Base-by-base conservation (phyloP, 306 rosid genomes). In the Dalbergia cochinchinensis region DNA sequence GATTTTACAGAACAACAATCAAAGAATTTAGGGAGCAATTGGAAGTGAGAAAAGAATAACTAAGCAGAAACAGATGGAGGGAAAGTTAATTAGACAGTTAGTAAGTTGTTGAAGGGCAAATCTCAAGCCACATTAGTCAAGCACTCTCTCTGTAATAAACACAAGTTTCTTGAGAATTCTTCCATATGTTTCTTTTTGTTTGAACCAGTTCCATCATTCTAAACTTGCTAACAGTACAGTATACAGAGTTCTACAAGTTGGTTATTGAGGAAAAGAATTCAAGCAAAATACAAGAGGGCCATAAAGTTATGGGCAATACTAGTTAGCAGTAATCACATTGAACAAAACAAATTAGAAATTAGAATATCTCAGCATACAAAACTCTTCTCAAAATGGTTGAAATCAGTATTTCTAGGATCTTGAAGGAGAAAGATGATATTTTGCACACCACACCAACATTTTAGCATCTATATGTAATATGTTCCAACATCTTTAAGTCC, bases 301-400 rank as follows among this genome's bases (percentile, higher is more conserved):
- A 37, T 66, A 57, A n/a, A 65, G 39, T 42, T n/a, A 39, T 58
- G 73, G 16, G 26, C 19, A 51, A 65, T 18, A 19, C 77, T 31
- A 42, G 16, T 13, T 62, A 69, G 13, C 22, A 42, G 22, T 14
- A 72, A 81, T 54, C 71, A 81, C 16, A 60, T 50, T 19, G 64
- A 47, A 81, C 73, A 66, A 77, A 73, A 72, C 42, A 78, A 72
- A 59, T 61, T 14, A 6, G 39, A 67, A 15, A 68, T 59, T 63
- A 16, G 15, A 71, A 55, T 55, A 69, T 68, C 73, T 42, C 18
- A 53, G 51, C 39, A 75, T 51, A 33, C 50, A 18, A 10, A 50
- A 41, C 53, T 9, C 18, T 53, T 11, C 20, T 64, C 50, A 61
- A 35, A 26, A 34, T 44, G 51, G 18, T 57, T 35, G 8, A 71